Percentiles rank a stretch among this genome's conserved stretches.
These are phyloP conservation scores for Boletus reticuloceps DNA, from an alignment of 768 basidiomycete genomes.

Conservation along the genomic window DNA sequence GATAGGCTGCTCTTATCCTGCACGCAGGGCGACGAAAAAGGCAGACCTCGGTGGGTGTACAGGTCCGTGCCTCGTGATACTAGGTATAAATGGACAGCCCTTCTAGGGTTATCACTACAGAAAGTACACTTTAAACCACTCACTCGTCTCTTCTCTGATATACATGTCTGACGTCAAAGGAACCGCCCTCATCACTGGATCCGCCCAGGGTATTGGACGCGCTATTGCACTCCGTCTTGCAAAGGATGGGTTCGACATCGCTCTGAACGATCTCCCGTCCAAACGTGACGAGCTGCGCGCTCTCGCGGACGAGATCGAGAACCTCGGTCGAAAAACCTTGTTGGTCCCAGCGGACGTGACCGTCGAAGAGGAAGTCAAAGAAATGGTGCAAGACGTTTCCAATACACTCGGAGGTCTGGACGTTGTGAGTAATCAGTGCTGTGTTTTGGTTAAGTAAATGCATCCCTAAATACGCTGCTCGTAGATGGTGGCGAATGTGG, in stretches of 20 bases:
- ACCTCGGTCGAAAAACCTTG: conserved; percentile 13
- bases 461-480: background rate
- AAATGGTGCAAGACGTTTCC: conserved; percentile 7
- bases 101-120: too few species aligned
- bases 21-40: too few species aligned
- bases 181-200: conserved; percentile 26
- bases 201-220: conserved; percentile 26
- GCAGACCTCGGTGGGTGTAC: too few species aligned
- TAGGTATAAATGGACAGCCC: too few species aligned
- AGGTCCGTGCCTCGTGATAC: too few species aligned
- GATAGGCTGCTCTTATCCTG: too few species aligned
- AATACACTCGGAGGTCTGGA: conserved; percentile 26
- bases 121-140: too few species aligned
- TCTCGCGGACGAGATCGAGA: conserved; percentile 18
- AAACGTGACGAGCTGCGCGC: conserved; percentile 4
- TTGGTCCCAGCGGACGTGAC: conserved; percentile 36
- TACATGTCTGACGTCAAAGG: conserved; percentile 21
- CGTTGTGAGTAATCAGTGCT: background rate
- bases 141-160: too few species aligned
- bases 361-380: background rate
- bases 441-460: too few species aligned
- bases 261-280: conserved; percentile 13
- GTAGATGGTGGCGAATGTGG: conserved; percentile 20
- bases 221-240: conserved; percentile 14
- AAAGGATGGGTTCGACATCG: background rate